phyloP scores from a whole-genome alignment of 1,139 yeast genomes.

The Nakaseomyces nivariensis region DNA sequence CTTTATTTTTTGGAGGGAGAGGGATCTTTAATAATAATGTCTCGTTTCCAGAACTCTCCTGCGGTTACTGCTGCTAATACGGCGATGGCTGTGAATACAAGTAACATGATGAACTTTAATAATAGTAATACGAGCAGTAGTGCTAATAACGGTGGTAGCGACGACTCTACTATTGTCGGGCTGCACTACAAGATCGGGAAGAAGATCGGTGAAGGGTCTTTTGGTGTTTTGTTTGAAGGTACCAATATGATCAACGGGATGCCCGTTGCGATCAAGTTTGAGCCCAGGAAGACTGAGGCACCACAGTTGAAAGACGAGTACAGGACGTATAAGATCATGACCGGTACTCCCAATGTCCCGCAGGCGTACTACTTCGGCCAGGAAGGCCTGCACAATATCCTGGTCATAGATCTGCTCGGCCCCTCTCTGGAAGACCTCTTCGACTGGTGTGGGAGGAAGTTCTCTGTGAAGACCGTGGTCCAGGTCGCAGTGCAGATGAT shows the following conservation, averaged over 20 bases:
- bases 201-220: constrained; percentile 73
- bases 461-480: constrained; percentile 59
- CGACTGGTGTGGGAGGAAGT: constrained; percentile 73
- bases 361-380: constrained; percentile 69
- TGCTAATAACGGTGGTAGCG: constrained; percentile 5
- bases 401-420: constrained; percentile 62
- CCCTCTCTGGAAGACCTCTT: constrained; percentile 71
- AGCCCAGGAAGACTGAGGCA: constrained; percentile 64
- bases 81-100: neutral
- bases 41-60: constrained; percentile 1
- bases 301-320: constrained; percentile 67
- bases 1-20: too few species aligned
- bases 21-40: neutral
- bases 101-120: neutral
- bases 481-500: constrained; percentile 73
- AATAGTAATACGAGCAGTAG: neutral
- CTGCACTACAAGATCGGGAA: constrained; percentile 67
- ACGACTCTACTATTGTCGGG: constrained; percentile 45
- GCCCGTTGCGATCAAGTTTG: constrained; percentile 67
- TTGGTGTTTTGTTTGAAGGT: constrained; percentile 72
- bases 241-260: constrained; percentile 58
- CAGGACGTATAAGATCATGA: constrained; percentile 52
- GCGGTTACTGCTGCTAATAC: constrained; percentile 1
- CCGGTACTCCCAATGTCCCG: constrained; percentile 53
- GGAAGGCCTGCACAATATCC: constrained; percentile 61